Evolutionary conservation across 441 rosid genomes (phyloP).

Genomic region (Hura crepitans): DNA sequence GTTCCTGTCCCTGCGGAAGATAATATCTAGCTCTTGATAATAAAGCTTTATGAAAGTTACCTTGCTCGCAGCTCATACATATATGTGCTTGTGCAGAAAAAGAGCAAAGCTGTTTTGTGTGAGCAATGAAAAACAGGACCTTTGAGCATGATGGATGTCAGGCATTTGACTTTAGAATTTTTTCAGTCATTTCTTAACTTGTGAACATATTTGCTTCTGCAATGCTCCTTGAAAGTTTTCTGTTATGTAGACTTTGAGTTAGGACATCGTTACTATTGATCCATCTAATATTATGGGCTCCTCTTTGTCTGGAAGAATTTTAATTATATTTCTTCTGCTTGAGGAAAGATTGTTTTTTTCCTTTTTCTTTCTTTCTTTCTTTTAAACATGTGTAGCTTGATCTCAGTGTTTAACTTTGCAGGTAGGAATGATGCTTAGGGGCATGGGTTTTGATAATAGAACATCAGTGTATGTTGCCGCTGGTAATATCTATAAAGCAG

Average conservation of each 20-base stretch:
- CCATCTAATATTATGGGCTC: not conserved
- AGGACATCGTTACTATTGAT: too few relatives aligned
- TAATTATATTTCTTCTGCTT: not conserved
- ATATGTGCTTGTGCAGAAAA: not conserved
- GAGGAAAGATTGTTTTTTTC: not conserved
- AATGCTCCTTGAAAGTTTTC: too few relatives aligned
- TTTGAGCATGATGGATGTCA: not conserved
- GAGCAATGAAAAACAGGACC: not conserved
- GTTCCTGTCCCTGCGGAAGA: not conserved
- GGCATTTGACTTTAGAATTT: not conserved
- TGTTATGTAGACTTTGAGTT: too few relatives aligned
- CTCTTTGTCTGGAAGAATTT: not conserved
- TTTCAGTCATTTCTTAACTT: not conserved
- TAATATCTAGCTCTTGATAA: not conserved
- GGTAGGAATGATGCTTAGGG: conserved; percentile 99
- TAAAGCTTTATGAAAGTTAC: not conserved
- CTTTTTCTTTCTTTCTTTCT: too few relatives aligned
- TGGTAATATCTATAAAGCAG: conserved; percentile 83
- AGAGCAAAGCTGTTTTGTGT: not conserved
- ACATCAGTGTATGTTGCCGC: conserved; percentile 85
- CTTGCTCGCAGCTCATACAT: not conserved
- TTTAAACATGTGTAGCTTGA: not conserved
- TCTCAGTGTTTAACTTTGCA: conserved; percentile 30
- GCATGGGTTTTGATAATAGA: conserved; percentile 85
- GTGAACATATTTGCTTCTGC: too few relatives aligned